Percentiles rank a stretch among this genome's conserved stretches.
Evolutionary conservation across 1,139 yeast genomes (phyloP).

Genomic region (Trichomonascaceae sp.): DNA sequence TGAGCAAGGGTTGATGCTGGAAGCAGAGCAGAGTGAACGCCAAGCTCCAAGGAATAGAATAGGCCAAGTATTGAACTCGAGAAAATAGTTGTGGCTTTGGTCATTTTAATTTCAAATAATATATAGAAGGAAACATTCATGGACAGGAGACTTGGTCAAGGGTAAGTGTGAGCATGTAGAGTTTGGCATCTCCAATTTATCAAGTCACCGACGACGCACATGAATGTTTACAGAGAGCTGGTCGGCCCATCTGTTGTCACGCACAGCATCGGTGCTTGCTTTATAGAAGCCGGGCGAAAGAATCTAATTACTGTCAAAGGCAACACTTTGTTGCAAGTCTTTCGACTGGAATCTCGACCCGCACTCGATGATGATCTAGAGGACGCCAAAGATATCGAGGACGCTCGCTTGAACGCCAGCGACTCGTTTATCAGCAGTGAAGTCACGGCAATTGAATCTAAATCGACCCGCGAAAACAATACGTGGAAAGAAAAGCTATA

Average conservation of each 20-base stretch:
- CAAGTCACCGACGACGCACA: too few relatives aligned
- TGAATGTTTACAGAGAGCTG: conserved; percentile 79
- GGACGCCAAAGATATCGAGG: conserved; percentile 1
- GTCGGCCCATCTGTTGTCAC: conserved; percentile 68
- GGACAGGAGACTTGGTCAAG: too few relatives aligned
- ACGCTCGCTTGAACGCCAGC: not conserved
- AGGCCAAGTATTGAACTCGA: too few relatives aligned
- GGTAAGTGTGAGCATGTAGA: too few relatives aligned
- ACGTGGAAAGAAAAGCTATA: conserved; percentile 30
- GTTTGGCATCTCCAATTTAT: too few relatives aligned
- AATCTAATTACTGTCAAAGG: conserved; percentile 65
- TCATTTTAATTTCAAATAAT: too few relatives aligned
- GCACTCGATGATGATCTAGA: conserved; percentile 3
- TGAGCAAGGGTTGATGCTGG: too few relatives aligned
- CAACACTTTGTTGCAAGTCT: conserved; percentile 52
- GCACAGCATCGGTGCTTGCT: conserved; percentile 48
- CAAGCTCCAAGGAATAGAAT: too few relatives aligned
- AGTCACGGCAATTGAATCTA: conserved; percentile 14
- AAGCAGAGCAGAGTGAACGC: too few relatives aligned
- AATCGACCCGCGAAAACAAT: conserved; percentile 13
- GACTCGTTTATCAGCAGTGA: conserved; percentile 21
- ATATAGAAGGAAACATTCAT: too few relatives aligned
- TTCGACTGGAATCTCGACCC: conserved; percentile 23
- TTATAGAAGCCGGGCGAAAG: conserved; percentile 36
- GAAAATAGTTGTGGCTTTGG: too few relatives aligned